These are phyloP conservation scores for Thalassiosira pacifica DNA, from an alignment of 352 stramenopile genomes.

Conservation along the genomic window DNA sequence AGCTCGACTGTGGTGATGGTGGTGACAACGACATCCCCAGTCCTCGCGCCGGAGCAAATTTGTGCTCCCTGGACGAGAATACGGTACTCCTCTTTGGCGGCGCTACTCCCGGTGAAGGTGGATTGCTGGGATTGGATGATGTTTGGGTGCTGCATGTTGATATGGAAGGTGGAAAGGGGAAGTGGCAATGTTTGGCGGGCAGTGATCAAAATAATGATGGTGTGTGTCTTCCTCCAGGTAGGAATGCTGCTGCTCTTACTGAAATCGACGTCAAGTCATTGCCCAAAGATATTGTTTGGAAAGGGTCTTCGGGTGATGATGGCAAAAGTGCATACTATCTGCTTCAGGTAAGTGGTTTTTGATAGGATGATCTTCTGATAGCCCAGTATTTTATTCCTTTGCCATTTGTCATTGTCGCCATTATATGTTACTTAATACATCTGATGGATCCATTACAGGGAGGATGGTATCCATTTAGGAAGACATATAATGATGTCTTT, in stretches of 20 bases:
- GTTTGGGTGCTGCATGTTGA: conserved; percentile 71
- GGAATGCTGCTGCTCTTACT: conserved; percentile 79
- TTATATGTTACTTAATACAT: no score
- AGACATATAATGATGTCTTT: conserved; percentile 73
- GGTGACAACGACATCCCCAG: conserved; percentile 35
- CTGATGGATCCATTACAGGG: conserved; percentile 27
- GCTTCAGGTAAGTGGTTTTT: conserved; percentile 38
- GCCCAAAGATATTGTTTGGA: conserved; percentile 28
- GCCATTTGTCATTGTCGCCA: neutral
- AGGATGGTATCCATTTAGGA: conserved; percentile 78
- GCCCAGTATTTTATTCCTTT: conserved; percentile 4
- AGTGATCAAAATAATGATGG: conserved; percentile 22
- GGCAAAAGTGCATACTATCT: conserved; percentile 59
- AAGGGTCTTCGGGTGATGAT: neutral
- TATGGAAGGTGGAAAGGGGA: conserved; percentile 29
- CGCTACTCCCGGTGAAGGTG: conserved; percentile 46
- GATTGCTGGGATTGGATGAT: conserved; percentile 71
- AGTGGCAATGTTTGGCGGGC: conserved; percentile 57
- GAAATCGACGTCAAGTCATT: conserved; percentile 47
- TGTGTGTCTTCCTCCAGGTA: conserved; percentile 47
- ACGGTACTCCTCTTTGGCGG: conserved; percentile 78
- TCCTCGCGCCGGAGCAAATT: conserved; percentile 69
- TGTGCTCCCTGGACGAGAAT: conserved; percentile 62
- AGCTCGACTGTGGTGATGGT: conserved; percentile 34
- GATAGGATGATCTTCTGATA: neutral